Base-by-base conservation (phyloP, 306 rosid species). In the Delonix regia region DNA sequence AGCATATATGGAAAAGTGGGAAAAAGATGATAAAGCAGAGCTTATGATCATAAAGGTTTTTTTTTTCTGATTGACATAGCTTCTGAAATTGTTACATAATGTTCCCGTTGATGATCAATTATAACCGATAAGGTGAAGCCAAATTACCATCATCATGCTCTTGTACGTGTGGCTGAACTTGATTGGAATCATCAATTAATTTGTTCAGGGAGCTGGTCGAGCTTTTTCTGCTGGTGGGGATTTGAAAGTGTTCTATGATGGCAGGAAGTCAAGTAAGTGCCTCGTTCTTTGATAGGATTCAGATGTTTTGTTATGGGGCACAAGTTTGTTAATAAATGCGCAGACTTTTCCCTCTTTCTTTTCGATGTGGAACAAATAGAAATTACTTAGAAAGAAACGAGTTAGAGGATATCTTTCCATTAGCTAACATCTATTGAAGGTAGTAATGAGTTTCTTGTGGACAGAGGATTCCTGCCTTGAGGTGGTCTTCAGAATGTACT, bases 171-270 rank as follows among this genome's bases (percentile, higher is more conserved):
- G 56, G 36, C 44, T 68, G 69, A 24, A 64, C 38, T 44, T 66
- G 18, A 41, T 48, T 69, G 27, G 48, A 39, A 4, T 61, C 49
- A 18, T 47, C 73, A 48, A 77, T 42, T 64, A 67, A 39, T 36
- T 85, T 69, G 57, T 64, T n/a, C 48, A 95, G 98, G 99, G 99
- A 28, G 81, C 89, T 74, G 98, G 99, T 47, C 85, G 99, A 76
- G 99, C 97, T 51, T 95, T 92, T 75, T 95, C 90, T 36, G 98
- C 99, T 1, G 98, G 99, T 66, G 99, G 98, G 22, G 99, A 95
- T 84, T 78, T 95, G 83, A 95, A 84, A 81, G 92, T 95, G 86
- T 95, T 95, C 78, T 92, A 86, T 76, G 94, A 88, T 69, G 96
- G 98, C 75, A 87, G 86, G 83, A 88, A 84, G 41, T 63, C 83